Evolutionary conservation across 2,329 filamentous ascomycete genomes (phyloP), one percentile per base, ranked within the genome.

Genomic region (Exserohilum rostratum): DNA sequence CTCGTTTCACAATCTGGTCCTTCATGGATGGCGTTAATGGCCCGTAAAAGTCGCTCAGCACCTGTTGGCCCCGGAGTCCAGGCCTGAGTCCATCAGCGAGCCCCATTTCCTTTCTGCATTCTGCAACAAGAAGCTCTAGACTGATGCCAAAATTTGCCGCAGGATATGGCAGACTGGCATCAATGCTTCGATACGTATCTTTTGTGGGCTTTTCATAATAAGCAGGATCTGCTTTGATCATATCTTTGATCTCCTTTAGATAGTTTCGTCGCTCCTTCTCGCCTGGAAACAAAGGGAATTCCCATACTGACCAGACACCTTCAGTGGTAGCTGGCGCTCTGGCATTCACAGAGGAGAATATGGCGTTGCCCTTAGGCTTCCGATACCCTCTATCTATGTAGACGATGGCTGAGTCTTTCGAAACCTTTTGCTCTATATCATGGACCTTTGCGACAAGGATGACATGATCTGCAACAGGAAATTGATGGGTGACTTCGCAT

Each of bases 381-480:
- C 62, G 62, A 31, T 68, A 73, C 3, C 47, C 46, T 25, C 72
- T 68, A 18, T 72, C 53, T 13, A 70, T 60, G 45, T 74, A 74
- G 4, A 65, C 39, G 2, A 74, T 55, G 3, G 66, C 62, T 15
- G 57, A 45, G 4, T 42, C 39, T 2, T 48, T 42, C 3, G 27
- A 20, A 12, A 15, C 18, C 17, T 25, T 59, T 1, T 37, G 25
- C 6, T 57, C 50, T 20, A 70, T 33, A 7, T 39, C 53, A 6
- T 55, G 52, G 15, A 82, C 73, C 43, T 74, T 69, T n/a, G 78
- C 80, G 46, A 82, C 73, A 0, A 79, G 70, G 18, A 83, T 73
- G 29, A 78, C 66, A 58, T 83, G 80, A 58, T 83, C 80, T 3
- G 71, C 78, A 33, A 82, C 72, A 9, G 65, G 51, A 3, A 81